Conservation (phyloP, 495 filamentous ascomycete genomes). For the Hypoxylon fuscum region DNA sequence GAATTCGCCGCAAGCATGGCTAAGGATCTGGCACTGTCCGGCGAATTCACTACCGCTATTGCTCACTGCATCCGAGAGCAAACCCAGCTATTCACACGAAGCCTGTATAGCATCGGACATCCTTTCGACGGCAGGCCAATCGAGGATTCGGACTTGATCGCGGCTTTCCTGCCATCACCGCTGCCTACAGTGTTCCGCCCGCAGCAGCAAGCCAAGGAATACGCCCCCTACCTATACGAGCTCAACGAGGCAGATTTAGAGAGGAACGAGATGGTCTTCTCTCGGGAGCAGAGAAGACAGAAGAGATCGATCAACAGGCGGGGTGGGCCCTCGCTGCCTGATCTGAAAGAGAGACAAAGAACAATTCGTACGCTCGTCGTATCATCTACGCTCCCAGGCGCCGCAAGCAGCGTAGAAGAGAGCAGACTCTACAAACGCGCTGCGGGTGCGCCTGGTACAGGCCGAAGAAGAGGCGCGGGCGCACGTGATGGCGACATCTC, state of each 20-base stretch:
- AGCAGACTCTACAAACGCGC: constrained; percentile 82
- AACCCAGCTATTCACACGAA: constrained; percentile 89
- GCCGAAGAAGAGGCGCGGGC: constrained; percentile 64
- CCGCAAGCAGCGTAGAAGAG: constrained; percentile 79
- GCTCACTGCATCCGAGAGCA: constrained; percentile 97
- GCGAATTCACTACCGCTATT: constrained; percentile 97
- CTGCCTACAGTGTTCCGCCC: constrained; percentile 84
- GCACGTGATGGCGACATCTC: constrained; percentile 80
- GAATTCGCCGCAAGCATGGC: constrained; percentile 92
- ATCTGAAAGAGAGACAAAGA: constrained; percentile 92
- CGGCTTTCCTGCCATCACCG: constrained; percentile 87
- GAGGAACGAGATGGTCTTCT: constrained; percentile 88
- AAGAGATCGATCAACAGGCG: constrained; percentile 94
- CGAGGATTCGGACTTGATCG: constrained; percentile 86
- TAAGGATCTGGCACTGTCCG: constrained; percentile 87
- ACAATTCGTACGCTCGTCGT: constrained; percentile 92
- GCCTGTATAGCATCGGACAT: constrained; percentile 90
- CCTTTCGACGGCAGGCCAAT: constrained; percentile 94
- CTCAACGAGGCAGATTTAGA: constrained; percentile 91
- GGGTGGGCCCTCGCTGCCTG: constrained; percentile 92
- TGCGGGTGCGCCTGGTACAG: constrained; percentile 57
- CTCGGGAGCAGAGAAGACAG: constrained; percentile 89
- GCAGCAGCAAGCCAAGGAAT: constrained; percentile 90
- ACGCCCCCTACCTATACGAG: constrained; percentile 90
- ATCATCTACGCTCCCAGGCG: constrained; percentile 88